phyloP scores from a whole-genome alignment of 306 rosid species.

The Cucurbita moschata region DNA sequence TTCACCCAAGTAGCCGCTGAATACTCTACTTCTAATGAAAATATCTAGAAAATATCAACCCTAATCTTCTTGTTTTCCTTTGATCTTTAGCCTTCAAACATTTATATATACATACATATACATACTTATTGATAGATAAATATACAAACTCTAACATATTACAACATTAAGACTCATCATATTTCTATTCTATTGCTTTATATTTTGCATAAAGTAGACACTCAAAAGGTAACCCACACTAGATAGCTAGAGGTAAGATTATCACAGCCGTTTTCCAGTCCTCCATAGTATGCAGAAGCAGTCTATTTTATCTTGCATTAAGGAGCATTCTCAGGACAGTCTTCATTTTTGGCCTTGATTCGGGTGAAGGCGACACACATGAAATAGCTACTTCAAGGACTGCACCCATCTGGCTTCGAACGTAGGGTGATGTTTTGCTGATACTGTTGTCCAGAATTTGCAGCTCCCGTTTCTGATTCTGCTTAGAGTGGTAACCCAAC shows the following conservation, averaged over 20 bases:
- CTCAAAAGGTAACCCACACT: not conserved
- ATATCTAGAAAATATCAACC: too few relatives aligned
- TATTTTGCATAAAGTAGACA: not conserved
- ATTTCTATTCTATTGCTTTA: not conserved
- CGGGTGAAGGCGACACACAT: slow-evolving; percentile 50
- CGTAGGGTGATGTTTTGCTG: slow-evolving; percentile 50
- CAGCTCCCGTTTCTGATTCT: slow-evolving; percentile 27
- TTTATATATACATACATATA: not conserved
- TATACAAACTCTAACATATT: not conserved
- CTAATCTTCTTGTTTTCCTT: too few relatives aligned
- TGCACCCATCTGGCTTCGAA: slow-evolving; percentile 62
- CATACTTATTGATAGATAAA: not conserved
- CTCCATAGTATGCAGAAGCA: not conserved
- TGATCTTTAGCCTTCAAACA: not conserved
- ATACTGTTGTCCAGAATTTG: slow-evolving; percentile 44
- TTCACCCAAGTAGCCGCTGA: too few relatives aligned
- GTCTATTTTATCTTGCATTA: slow-evolving; percentile 39
- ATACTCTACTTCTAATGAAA: too few relatives aligned
- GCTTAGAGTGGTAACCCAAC: slow-evolving; percentile 17
- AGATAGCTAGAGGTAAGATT: not conserved
- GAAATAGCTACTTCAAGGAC: slow-evolving; percentile 48
- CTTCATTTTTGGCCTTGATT: slow-evolving; percentile 84
- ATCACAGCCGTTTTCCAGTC: too few relatives aligned
- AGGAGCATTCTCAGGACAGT: slow-evolving; percentile 62
- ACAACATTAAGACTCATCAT: not conserved